Conservation (phyloP, 352 stramenopile species). For the Phytophthora citricola region DNA sequence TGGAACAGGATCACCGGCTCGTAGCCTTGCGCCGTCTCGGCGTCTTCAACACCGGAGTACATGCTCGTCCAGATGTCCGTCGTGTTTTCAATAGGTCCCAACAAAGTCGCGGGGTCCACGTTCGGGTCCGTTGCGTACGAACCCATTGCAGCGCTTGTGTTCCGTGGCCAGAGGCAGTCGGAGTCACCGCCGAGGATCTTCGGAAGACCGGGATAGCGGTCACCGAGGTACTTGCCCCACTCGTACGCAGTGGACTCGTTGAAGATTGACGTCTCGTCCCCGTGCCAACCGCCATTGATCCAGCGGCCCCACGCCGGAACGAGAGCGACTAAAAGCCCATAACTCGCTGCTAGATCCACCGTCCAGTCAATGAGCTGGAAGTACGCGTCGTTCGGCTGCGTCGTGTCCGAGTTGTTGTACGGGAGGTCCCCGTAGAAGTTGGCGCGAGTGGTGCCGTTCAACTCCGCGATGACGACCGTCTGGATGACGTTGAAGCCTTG, state of each 20-base stretch:
- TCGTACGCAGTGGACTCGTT: conserved; percentile 31
- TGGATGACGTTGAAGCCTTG: conserved; percentile 38
- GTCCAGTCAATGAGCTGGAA: conserved; percentile 35
- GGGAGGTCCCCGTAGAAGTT: conserved; percentile 40
- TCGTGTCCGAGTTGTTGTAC: conserved; percentile 37
- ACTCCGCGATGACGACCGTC: conserved; percentile 34
- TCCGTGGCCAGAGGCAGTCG: conserved; percentile 26
- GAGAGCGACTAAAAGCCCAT: conserved; percentile 25
- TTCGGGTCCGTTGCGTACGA: conserved; percentile 17
- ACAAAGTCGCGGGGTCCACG: conserved; percentile 6
- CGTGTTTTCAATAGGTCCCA: conserved; percentile 28
- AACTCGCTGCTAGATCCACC: conserved; percentile 28
- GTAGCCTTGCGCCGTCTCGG: conserved; percentile 16
- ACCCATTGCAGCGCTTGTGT: conserved; percentile 16
- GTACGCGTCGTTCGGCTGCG: conserved; percentile 34
- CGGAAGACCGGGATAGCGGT: conserved; percentile 27
- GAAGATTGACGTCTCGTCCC: conserved; percentile 16
- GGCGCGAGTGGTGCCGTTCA: conserved; percentile 28
- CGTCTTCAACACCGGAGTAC: conserved; percentile 16
- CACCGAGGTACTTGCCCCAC: conserved; percentile 26
- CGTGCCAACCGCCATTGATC: conserved; percentile 31
- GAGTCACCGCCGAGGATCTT: conserved; percentile 34
- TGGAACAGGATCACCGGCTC: conserved; percentile 27
- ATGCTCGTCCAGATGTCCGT: conserved; percentile 29
- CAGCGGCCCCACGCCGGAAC: conserved; percentile 33